Conservation (phyloP, 306 rosid species). For the Hylodesmum podocarpum region DNA sequence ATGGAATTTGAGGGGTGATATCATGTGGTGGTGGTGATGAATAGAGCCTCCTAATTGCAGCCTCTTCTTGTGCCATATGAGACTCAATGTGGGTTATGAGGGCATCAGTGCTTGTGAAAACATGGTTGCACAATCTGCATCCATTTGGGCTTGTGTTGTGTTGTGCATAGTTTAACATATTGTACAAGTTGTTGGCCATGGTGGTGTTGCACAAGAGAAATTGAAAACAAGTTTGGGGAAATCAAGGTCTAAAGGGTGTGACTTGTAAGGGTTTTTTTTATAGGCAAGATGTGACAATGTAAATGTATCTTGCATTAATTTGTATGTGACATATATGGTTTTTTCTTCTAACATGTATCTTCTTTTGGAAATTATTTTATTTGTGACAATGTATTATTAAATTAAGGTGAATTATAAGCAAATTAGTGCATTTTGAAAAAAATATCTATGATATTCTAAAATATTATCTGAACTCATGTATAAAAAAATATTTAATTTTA, state of each 20-base stretch:
- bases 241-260: neutral
- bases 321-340: neutral
- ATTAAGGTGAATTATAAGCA: neutral
- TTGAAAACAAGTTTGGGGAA: neutral
- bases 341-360: neutral
- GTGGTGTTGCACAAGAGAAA: neutral
- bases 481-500: too few relatives aligned
- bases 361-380: neutral
- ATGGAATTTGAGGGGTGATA: neutral
- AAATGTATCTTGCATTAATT: neutral
- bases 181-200: constrained; percentile 26
- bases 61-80: constrained; percentile 49
- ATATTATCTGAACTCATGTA: too few relatives aligned
- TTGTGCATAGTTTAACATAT: neutral
- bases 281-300: neutral
- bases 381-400: neutral
- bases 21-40: neutral
- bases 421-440: neutral
- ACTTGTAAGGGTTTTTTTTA: constrained; percentile 17
- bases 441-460: constrained; percentile 11
- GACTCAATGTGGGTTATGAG: constrained; percentile 56
- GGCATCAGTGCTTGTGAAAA: constrained; percentile 42
- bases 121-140: constrained; percentile 53
- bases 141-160: constrained; percentile 4
- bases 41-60: constrained; percentile 28